A percentile compares a stretch with the other conserved stretches of the same genome.
Conservation (phyloP, 2,329 filamentous ascomycete species). For the Alternaria ethzedia region DNA sequence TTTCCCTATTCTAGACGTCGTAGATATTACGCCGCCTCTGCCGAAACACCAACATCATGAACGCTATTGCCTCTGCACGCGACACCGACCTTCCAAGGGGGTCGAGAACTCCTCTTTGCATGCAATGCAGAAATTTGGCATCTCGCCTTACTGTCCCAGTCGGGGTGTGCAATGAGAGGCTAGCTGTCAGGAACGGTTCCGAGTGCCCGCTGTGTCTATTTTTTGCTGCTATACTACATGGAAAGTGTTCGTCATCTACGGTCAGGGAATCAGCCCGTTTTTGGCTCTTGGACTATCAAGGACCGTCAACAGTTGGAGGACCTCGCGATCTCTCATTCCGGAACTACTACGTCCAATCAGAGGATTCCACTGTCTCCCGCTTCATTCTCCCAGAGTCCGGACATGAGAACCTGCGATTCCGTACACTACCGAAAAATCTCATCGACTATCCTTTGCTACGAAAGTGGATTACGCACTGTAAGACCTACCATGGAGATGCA, state of each 20-base stretch:
- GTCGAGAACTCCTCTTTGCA: not conserved
- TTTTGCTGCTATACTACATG: not conserved
- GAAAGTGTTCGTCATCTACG: not conserved
- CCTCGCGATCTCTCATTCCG: not conserved
- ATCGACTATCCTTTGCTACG: not conserved
- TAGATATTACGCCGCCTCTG: not conserved
- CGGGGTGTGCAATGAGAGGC: not conserved
- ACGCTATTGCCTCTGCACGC: not conserved
- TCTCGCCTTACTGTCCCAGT: not conserved
- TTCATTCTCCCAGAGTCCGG: not conserved
- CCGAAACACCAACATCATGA: not conserved
- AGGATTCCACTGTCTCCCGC: not conserved
- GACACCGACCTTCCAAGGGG: not conserved
- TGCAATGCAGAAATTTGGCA: not conserved
- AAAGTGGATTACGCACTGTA: not conserved
- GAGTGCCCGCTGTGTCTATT: not conserved
- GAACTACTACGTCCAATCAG: not conserved
- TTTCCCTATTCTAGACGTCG: not conserved
- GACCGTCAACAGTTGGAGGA: not conserved
- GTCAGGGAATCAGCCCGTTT: not conserved
- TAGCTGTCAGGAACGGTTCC: not conserved
- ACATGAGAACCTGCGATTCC: not conserved
- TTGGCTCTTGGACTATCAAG: not conserved
- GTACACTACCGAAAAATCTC: not conserved
- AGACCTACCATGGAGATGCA: not conserved